Evolutionary conservation across 805 yeast species (phyloP).

Genomic region (Saccharomycopsis vini): DNA sequence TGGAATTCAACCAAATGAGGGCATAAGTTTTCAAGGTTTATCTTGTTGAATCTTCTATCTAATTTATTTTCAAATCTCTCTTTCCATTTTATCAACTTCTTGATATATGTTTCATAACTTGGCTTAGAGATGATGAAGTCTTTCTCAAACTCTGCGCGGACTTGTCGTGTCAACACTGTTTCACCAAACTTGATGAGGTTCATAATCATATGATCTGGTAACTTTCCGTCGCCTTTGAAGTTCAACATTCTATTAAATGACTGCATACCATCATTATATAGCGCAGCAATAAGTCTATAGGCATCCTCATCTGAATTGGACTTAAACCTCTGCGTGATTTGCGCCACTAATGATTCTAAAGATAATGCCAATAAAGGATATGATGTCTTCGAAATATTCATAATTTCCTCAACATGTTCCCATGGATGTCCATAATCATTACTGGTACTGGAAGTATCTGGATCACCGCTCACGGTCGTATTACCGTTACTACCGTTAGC

Average conservation of each 20-base stretch:
- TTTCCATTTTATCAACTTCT: conserved; percentile 83
- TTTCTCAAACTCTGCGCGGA: conserved; percentile 80
- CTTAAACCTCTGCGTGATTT: conserved; percentile 87
- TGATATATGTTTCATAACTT: conserved; percentile 76
- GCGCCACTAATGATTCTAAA: conserved; percentile 90
- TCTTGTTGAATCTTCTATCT: conserved; percentile 72
- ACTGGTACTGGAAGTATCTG: conserved; percentile 20
- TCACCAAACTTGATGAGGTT: conserved; percentile 86
- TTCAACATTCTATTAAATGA: conserved; percentile 77
- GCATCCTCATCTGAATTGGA: conserved; percentile 94
- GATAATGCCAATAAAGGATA: conserved; percentile 90
- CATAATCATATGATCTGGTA: conserved; percentile 87
- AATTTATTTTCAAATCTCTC: conserved; percentile 85
- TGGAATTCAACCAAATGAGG: conserved; percentile 96
- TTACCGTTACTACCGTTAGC: conserved; percentile 4
- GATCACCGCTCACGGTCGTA: conserved; percentile 19
- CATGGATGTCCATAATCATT: conserved; percentile 61
- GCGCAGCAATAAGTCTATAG: conserved; percentile 83
- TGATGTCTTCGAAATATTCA: conserved; percentile 93
- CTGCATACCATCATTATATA: conserved; percentile 88
- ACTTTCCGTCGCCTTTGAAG: conserved; percentile 78
- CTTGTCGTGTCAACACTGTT: conserved; percentile 80
- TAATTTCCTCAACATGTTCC: conserved; percentile 87
- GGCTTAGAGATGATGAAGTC: conserved; percentile 87
- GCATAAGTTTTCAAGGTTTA: conserved; percentile 81